Evolutionary conservation across 2,329 filamentous ascomycete genomes (phyloP), one percentile per base, ranked within the genome.

Genomic region (Beauveria varroae): DNA sequence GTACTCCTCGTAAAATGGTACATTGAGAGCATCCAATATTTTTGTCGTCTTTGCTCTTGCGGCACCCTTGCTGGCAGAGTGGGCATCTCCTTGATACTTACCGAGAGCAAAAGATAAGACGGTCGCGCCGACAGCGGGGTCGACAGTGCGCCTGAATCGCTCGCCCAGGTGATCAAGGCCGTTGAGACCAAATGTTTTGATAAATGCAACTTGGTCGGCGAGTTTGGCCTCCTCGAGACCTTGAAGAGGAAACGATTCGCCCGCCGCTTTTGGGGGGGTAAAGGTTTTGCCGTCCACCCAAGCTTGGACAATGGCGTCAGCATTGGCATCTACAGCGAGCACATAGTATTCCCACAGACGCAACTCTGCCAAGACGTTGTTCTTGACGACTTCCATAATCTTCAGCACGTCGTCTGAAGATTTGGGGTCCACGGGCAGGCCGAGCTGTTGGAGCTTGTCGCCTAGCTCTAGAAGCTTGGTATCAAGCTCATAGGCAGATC

Each of bases 261-360:
- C 24, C 4, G 71, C 69, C 12, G 79, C 80, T 5, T 84, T 75
- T 0, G 85, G 80, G 14, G 37, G 56, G 52, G 83, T 78, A 14
- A 78, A 79, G 53, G 82, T 76, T 52, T 85, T 76, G 22, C 86
- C 87, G 30, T 77, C 76, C 40, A 80, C 78, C 91, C 93, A 98
- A 1, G 86, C 81, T 49, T 89, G 81, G 2, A 95, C 73, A 40
- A 88, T 85, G 7, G 84, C 84, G 64, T 88, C 81, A 5, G 86
- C 81, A 70, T 93, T 85, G 34, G 83, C 79, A 62, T 93, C 86
- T 4, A 95, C 86, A 69, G 98, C 85, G 62, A 96, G 78, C 18
- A 89, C 86, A 71, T 97, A 99, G 76, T 88, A 99, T 71, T 99
- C 90, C 95, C 95, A 99, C 1, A 99, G 81, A 54, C 87, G 87